A percentile compares a stretch with the other conserved stretches of the same genome.
Evolutionary conservation across 2,329 filamentous ascomycete species (phyloP).

Genomic region (Fusarium lyarnte): DNA sequence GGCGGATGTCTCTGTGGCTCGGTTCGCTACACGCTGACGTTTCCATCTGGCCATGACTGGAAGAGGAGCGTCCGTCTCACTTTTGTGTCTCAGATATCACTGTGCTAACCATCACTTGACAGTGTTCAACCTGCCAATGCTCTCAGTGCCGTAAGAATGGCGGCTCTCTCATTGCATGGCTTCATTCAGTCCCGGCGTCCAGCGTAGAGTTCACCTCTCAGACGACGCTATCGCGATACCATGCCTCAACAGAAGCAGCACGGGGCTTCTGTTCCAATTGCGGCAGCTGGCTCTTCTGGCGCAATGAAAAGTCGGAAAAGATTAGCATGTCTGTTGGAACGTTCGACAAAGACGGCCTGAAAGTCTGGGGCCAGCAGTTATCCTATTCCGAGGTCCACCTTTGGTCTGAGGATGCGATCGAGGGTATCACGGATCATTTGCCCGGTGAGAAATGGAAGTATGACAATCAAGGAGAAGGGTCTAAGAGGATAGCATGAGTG

Average conservation of each 20-base stretch:
- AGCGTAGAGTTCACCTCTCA: conserved; percentile 49
- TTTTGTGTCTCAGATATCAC: neutral
- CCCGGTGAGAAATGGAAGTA: conserved; percentile 39
- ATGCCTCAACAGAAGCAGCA: conserved; percentile 50
- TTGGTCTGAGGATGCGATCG: conserved; percentile 57
- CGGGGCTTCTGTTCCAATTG: conserved; percentile 61
- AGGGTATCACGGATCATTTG: conserved; percentile 58
- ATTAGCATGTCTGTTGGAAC: conserved; percentile 54
- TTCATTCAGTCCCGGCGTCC: conserved; percentile 50
- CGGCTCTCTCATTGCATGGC: conserved; percentile 56
- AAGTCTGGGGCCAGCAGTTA: conserved; percentile 52
- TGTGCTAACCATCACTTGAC: neutral
- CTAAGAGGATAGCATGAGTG: conserved; percentile 20
- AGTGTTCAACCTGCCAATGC: conserved; percentile 63
- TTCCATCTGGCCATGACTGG: conserved; percentile 58
- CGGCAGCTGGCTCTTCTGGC: conserved; percentile 61
- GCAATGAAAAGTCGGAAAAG: conserved; percentile 41
- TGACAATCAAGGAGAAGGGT: conserved; percentile 36
- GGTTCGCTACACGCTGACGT: conserved; percentile 59
- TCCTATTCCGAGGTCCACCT: conserved; percentile 51
- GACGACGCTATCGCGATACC: conserved; percentile 51
- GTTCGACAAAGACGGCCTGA: conserved; percentile 56
- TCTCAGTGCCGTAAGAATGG: conserved; percentile 64
- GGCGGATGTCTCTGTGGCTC: conserved; percentile 63
- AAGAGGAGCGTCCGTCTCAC: conserved; percentile 43